A percentile compares a stretch with the other conserved stretches of the same genome.
phyloP scores from a whole-genome alignment of 176 grass and related monocot genomes.

The Carex cristatella region DNA sequence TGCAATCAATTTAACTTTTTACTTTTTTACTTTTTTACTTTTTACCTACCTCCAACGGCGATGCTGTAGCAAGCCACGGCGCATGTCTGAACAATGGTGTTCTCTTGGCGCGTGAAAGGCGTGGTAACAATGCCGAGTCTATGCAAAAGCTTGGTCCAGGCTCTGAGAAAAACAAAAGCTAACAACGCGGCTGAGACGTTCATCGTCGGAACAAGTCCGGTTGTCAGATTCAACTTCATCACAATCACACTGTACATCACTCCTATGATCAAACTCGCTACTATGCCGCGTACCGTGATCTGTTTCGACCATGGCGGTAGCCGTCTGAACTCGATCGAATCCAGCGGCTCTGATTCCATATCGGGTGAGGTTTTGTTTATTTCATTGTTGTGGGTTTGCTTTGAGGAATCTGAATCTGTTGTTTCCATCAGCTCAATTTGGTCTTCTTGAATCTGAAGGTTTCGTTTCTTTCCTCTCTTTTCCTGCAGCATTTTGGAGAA shows the following conservation, averaged over 20 bases:
- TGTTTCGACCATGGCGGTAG: slow-evolving; percentile 79
- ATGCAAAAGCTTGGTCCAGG: slow-evolving; percentile 59
- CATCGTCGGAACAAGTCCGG: slow-evolving; percentile 75
- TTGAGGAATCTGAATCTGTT: background rate
- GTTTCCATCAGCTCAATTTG: slow-evolving; percentile 25
- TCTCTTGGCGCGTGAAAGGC: slow-evolving; percentile 96
- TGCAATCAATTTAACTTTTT: background rate
- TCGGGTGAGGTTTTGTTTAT: slow-evolving; percentile 33
- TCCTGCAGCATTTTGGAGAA: slow-evolving; percentile 9
- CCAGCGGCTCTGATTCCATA: slow-evolving; percentile 36
- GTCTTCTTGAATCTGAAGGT: background rate
- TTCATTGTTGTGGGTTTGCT: slow-evolving; percentile 18
- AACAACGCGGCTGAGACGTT: slow-evolving; percentile 93
- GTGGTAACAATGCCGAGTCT: slow-evolving; percentile 54
- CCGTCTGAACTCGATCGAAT: slow-evolving; percentile 29
- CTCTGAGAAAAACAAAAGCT: slow-evolving; percentile 77
- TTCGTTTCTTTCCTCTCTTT: slow-evolving; percentile 11
- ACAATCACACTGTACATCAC: slow-evolving; percentile 84
- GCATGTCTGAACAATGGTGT: slow-evolving; percentile 90
- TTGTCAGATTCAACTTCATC: slow-evolving; percentile 90
- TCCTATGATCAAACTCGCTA: slow-evolving; percentile 59
- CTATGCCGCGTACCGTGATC: slow-evolving; percentile 60
- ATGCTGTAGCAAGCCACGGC: slow-evolving; percentile 95
- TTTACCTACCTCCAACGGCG: slow-evolving; percentile 50
- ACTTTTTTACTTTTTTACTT: background rate